Conservation (phyloP, 2,329 filamentous ascomycete genomes). For the Diaporthe humulicola region DNA sequence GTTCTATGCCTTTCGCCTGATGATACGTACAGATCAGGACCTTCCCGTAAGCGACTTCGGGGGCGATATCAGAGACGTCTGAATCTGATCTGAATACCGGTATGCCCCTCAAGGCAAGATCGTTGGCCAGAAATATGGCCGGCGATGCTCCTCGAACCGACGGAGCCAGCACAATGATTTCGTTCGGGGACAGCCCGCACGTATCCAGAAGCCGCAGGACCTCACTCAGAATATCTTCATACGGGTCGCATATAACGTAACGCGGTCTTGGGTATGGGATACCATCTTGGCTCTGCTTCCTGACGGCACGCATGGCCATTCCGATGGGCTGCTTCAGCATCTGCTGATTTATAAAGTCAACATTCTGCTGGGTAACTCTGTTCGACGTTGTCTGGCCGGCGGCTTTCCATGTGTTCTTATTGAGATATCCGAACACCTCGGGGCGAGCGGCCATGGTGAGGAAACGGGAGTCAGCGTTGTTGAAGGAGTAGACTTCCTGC, state of each 20-base stretch:
- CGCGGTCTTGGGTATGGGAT: conserved; percentile 27
- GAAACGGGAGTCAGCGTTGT: conserved; percentile 39
- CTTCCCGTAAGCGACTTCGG: conserved; percentile 35
- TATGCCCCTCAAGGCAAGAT: conserved; percentile 27
- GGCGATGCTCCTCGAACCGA: conserved; percentile 32
- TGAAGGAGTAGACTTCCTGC: conserved; percentile 38
- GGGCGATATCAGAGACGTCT: conserved; percentile 35
- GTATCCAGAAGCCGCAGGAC: conserved; percentile 25
- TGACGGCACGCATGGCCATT: conserved; percentile 35
- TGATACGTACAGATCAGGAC: conserved; percentile 39
- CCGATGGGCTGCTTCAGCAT: conserved; percentile 37
- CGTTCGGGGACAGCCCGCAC: conserved; percentile 13
- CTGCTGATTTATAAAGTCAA: conserved; percentile 40
- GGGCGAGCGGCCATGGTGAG: conserved; percentile 33
- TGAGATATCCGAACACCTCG: conserved; percentile 38
- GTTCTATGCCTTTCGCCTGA: conserved; percentile 38
- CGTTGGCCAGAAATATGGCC: conserved; percentile 31
- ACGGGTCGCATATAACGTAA: conserved; percentile 36
- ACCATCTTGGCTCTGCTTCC: conserved; percentile 13
- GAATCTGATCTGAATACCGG: conserved; percentile 39
- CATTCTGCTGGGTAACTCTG: conserved; percentile 35
- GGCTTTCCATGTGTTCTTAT: conserved; percentile 23
- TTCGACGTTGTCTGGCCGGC: conserved; percentile 37
- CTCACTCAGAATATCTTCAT: conserved; percentile 31
- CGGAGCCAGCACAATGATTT: conserved; percentile 37